Conservation (phyloP, 371 early-diverging fungal genomes). For the Mortierella sp. region DNA sequence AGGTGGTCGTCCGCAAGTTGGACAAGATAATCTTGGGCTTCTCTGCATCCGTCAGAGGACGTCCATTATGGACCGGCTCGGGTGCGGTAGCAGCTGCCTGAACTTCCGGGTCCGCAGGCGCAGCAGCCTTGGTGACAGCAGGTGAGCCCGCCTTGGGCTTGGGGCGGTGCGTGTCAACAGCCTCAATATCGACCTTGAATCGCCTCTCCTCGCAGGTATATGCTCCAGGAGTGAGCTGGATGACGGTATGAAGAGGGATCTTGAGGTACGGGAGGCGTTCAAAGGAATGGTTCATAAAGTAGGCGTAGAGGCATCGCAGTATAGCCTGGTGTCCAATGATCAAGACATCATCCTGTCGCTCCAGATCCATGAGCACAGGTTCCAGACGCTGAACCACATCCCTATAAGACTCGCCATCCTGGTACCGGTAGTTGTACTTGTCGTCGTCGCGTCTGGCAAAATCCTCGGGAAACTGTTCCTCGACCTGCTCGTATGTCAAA, state of each 20-base stretch:
- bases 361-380: slow-evolving; percentile 97
- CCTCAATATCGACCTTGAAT: slow-evolving; percentile 87
- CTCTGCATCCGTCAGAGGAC: slow-evolving; percentile 14
- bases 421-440: slow-evolving; percentile 94
- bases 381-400: slow-evolving; percentile 90
- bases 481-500: slow-evolving; percentile 97
- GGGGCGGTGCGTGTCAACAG: slow-evolving; percentile 89
- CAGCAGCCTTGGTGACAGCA: slow-evolving; percentile 9
- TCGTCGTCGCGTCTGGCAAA: slow-evolving; percentile 92
- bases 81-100: slow-evolving; percentile 14
- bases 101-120: background rate
- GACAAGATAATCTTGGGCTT: slow-evolving; percentile 40
- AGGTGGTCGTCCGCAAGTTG: slow-evolving; percentile 36
- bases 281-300: slow-evolving; percentile 90
- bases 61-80: background rate
- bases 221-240: slow-evolving; percentile 93
- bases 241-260: slow-evolving; percentile 97
- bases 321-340: slow-evolving; percentile 97
- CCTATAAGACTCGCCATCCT: slow-evolving; percentile 95
- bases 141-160: slow-evolving; percentile 57
- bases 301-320: slow-evolving; percentile 92
- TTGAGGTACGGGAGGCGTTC: slow-evolving; percentile 96
- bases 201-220: slow-evolving; percentile 93
- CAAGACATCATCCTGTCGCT: slow-evolving; percentile 93
- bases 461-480: slow-evolving; percentile 84